These are phyloP conservation scores for Curvularia sp. DNA, from an alignment of 2,329 filamentous ascomycete genomes.

Conservation along the genomic window DNA sequence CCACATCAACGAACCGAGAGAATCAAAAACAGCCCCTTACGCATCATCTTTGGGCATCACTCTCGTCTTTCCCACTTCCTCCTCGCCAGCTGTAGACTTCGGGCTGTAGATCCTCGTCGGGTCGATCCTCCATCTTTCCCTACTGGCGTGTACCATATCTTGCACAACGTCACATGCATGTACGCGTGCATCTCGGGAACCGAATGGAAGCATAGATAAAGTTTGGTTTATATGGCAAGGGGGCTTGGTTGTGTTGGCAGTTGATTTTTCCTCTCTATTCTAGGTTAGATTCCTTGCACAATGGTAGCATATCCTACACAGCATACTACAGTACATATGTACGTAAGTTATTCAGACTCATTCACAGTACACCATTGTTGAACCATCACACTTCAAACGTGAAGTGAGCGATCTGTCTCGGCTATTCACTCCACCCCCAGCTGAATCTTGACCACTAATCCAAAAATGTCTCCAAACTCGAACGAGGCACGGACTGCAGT, in stretches of 20 bases:
- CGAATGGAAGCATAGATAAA: neutral
- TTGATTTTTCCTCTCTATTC: neutral
- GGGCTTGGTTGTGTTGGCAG: neutral
- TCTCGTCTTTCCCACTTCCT: neutral
- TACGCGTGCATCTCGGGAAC: neutral
- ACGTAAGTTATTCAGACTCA: neutral
- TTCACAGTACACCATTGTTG: neutral
- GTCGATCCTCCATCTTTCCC: neutral
- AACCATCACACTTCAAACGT: neutral
- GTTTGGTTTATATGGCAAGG: neutral
- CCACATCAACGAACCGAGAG: neutral
- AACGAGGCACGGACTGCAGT: slow-evolving; percentile 25
- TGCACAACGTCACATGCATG: neutral
- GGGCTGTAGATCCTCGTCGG: too few relatives aligned
- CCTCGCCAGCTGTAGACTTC: too few relatives aligned
- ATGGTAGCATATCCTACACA: neutral
- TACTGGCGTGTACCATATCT: neutral
- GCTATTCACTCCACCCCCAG: slow-evolving; percentile 16
- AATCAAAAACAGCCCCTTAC: neutral
- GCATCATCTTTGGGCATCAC: neutral
- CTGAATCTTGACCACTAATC: slow-evolving; percentile 24
- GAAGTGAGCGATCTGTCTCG: neutral
- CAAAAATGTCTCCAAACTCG: slow-evolving; percentile 27
- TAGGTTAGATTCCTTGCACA: too few relatives aligned
- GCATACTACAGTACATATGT: neutral